Conservation (phyloP, 2,329 filamentous ascomycete species). For the Penicillium palitans region DNA sequence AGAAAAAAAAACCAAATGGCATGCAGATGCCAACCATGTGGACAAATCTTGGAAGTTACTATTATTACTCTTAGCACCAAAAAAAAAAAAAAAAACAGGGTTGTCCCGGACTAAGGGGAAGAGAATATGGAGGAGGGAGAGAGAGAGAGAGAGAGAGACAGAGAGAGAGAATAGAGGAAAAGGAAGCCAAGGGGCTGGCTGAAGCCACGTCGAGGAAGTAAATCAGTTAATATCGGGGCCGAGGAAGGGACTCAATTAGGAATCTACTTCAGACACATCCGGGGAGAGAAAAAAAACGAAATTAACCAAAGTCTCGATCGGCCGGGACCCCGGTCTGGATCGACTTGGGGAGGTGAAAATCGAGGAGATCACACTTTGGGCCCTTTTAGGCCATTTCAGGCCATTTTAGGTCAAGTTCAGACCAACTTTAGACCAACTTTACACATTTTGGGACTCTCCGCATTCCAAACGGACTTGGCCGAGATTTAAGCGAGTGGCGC, state of each 20-base stretch:
- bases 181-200: background rate
- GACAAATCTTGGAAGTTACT: conserved; percentile 14
- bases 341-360: background rate
- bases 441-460: conserved; percentile 3
- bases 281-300: background rate
- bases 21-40: conserved; percentile 39
- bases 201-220: conserved; percentile 7
- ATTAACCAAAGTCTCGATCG: conserved; percentile 10
- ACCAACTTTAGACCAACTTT: too few relatives aligned
- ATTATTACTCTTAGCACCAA: conserved; percentile 13
- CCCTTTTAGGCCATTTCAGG: background rate
- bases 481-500: conserved; percentile 31
- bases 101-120: background rate
- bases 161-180: background rate
- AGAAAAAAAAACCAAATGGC: conserved; percentile 16
- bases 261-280: too few relatives aligned
- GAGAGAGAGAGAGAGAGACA: background rate
- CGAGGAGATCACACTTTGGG: background rate
- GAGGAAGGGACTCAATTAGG: conserved; percentile 14
- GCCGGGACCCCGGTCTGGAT: conserved; percentile 14
- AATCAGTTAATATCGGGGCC: conserved; percentile 12
- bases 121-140: background rate
- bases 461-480: conserved; percentile 25
- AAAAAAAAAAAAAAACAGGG: background rate
- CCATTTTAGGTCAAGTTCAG: background rate